Percentiles rank a stretch among this genome's conserved stretches.
Evolutionary conservation across 2,329 filamentous ascomycete genomes (phyloP).

Genomic region (Botrytis medusae): DNA sequence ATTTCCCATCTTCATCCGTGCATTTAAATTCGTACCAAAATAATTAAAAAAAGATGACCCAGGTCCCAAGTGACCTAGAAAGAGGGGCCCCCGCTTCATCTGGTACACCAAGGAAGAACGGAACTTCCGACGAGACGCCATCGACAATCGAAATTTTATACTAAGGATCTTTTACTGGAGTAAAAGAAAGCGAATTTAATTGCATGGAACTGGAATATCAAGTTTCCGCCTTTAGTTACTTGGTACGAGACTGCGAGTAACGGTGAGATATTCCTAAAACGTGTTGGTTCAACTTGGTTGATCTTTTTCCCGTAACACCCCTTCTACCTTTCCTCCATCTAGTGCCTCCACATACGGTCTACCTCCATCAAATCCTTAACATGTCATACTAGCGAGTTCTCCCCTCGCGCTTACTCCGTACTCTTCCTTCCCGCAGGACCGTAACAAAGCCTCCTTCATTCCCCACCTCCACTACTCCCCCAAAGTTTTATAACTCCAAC

Average conservation of each 20-base stretch:
- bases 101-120: neutral
- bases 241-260: neutral
- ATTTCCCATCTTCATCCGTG: conserved; percentile 9
- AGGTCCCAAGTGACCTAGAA: conserved; percentile 8
- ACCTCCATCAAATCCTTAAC: neutral
- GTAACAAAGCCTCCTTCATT: conserved; percentile 10
- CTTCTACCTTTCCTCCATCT: neutral
- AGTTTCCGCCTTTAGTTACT: neutral
- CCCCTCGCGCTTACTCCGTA: conserved; percentile 1
- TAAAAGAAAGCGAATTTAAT: neutral
- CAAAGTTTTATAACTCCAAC: conserved; percentile 1
- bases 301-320: conserved; percentile 1
- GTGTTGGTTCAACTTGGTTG: neutral
- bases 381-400: neutral
- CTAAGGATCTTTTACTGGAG: conserved; percentile 1
- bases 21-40: neutral
- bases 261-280: conserved; percentile 1
- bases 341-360: neutral
- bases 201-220: neutral
- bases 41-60: neutral
- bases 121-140: conserved; percentile 6
- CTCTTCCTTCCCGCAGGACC: neutral
- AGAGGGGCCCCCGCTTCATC: conserved; percentile 12
- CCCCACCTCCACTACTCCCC: neutral
- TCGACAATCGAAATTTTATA: conserved; percentile 12